Evolutionary conservation across 495 filamentous ascomycete genomes (phyloP), one percentile per base, ranked within the genome.

Genomic region (Penicillium tannophilum): DNA sequence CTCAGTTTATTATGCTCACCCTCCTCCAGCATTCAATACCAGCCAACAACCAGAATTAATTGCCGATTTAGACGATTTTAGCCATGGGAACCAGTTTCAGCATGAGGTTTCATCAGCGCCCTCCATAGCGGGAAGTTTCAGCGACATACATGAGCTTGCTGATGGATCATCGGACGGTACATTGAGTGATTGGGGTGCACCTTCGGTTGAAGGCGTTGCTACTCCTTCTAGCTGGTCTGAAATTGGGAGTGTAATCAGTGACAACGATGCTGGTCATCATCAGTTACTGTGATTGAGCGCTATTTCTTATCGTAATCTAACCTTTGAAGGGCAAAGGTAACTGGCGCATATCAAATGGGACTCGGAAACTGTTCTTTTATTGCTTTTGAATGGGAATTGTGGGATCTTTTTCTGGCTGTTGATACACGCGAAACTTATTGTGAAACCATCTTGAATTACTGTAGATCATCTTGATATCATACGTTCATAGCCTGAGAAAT

Each of bases 171-270:
- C 80, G 23, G 70, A 80, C 55, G 87, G 88, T 61, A 82, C 87
- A 10, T 71, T 90, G 76, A 93, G 89, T 66, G 86, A 90, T 10
- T 73, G 82, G 59, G 87, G 56, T 28, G 63, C 78, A 17, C 65
- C 59, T 8, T 70, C 70, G 6, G 55, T 67, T 20, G 82, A 79
- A 17, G 86, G 84, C 7, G 76, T 84, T 41, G 69, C 72, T 42
- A 93, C 89, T 9, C 88, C 89, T 0, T 80, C 82, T 33, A 89
- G 85, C 70, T 93, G 90, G 90, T 89, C 88, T 4, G 89, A 93
- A 55, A 83, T 93, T 9, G 89, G 87, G 16, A 92, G 89, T 64
- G 83, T 86, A 33, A 76, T 90, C 31, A 90, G 88, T 69, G 84
- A 71, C 19, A 74, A 79, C 11, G 76, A 78, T 67, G 64, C 64